Evolutionary conservation across 306 rosid genomes (phyloP).

Genomic region (Inga laurina): DNA sequence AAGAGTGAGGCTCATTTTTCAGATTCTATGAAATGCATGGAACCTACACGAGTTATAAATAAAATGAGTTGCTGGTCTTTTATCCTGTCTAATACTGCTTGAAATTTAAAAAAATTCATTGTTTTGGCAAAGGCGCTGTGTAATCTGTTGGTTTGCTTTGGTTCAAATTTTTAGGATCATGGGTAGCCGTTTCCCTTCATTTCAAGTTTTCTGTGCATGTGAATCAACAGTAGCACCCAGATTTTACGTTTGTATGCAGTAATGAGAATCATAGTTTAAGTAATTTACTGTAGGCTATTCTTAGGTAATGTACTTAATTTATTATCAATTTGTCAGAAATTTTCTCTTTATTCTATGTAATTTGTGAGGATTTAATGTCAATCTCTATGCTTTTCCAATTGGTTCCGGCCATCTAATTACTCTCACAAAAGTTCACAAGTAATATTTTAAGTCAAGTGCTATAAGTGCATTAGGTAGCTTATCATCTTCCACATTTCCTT

Average conservation of each 20-base stretch:
- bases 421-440: neutral
- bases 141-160: neutral
- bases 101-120: neutral
- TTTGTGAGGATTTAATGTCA: neutral
- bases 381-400: neutral
- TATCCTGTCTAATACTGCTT: neutral
- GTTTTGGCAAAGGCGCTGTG: neutral
- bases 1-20: neutral
- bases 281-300: neutral
- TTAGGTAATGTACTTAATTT: neutral
- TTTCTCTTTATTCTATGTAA: neutral
- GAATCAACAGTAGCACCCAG: neutral
- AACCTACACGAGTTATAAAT: neutral
- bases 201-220: neutral
- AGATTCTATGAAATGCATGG: neutral
- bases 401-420: neutral
- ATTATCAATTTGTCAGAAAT: neutral
- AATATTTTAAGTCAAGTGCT: neutral
- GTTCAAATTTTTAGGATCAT: neutral
- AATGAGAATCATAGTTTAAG: neutral
- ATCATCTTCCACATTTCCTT: neutral
- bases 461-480: neutral
- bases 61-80: slow-evolving; percentile 23
- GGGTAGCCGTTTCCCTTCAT: neutral
- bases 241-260: neutral